These are phyloP conservation scores for Ceratocystis colombiana DNA, from an alignment of 2,329 filamentous ascomycete genomes.

Conservation along the genomic window DNA sequence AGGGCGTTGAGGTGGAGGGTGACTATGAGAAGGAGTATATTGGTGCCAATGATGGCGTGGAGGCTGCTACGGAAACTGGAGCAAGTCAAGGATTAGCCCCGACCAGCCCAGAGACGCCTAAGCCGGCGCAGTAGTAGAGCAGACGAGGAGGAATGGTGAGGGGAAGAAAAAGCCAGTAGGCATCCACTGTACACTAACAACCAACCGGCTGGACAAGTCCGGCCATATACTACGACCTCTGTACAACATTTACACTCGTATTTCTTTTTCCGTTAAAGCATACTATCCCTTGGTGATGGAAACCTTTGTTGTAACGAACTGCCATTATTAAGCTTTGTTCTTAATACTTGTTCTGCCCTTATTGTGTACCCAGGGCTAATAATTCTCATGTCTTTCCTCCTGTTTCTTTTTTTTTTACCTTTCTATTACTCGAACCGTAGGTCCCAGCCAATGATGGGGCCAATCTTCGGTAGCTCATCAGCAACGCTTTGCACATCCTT, in stretches of 20 bases:
- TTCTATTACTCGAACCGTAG: slow-evolving; percentile 45
- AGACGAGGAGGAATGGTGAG: not conserved
- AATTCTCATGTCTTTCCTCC: not conserved
- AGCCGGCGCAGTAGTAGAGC: slow-evolving; percentile 5
- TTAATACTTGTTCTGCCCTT: not conserved
- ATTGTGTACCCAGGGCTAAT: not conserved
- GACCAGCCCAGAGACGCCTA: not conserved
- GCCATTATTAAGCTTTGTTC: not conserved
- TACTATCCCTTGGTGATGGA: not conserved
- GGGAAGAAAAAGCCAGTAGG: slow-evolving; percentile 1
- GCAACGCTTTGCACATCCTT: slow-evolving; percentile 99
- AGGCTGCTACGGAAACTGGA: slow-evolving; percentile 7
- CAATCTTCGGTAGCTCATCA: slow-evolving; percentile 79
- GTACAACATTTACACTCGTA: slow-evolving; percentile 7
- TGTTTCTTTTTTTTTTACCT: not conserved
- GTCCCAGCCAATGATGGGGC: slow-evolving; percentile 75
- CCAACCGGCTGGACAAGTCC: not conserved
- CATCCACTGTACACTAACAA: slow-evolving; percentile 16
- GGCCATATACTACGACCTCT: slow-evolving; percentile 4
- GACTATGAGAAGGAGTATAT: slow-evolving; percentile 34
- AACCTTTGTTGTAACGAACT: not conserved
- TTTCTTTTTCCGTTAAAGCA: not conserved
- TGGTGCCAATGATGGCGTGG: slow-evolving; percentile 32
- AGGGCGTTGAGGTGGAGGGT: slow-evolving; percentile 33
- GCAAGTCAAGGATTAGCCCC: slow-evolving; percentile 5